A percentile compares a stretch with the other conserved stretches of the same genome.
Evolutionary conservation across 768 basidiomycete species (phyloP).

Genomic region (Suillus subluteus): DNA sequence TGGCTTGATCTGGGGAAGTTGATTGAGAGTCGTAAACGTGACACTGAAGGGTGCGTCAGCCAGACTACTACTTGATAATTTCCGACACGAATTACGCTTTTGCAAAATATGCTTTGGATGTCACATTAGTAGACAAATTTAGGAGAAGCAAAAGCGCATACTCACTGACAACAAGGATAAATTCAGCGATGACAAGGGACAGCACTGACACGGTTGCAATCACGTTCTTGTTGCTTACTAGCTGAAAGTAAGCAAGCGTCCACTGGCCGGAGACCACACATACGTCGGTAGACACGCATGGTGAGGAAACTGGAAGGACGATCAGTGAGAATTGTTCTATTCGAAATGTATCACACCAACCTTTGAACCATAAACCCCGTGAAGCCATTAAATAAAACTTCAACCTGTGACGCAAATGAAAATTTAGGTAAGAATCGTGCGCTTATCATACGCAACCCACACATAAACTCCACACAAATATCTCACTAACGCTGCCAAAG

Average conservation of each 20-base stretch:
- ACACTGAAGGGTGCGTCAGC: conserved; percentile 34
- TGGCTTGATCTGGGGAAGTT: conserved; percentile 48
- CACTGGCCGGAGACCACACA: conserved; percentile 17
- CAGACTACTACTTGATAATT: background rate
- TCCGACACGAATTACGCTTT: conserved; percentile 33
- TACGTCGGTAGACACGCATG: conserved; percentile 47
- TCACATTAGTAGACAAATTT: background rate
- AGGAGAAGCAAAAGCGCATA: conserved; percentile 1
- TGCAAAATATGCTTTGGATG: conserved; percentile 33
- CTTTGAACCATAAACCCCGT: conserved; percentile 53
- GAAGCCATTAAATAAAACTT: conserved; percentile 52
- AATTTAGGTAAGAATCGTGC: background rate
- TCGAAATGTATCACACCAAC: background rate
- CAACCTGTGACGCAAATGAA: conserved; percentile 33
- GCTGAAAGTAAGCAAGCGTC: conserved; percentile 22
- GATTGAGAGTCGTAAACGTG: conserved; percentile 43
- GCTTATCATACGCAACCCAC: background rate
- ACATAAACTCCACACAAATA: conserved; percentile 43
- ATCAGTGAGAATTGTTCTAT: background rate
- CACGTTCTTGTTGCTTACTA: conserved; percentile 49
- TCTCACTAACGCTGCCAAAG: conserved; percentile 31
- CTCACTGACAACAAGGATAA: conserved; percentile 37
- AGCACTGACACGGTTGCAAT: conserved; percentile 36
- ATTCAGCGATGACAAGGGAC: conserved; percentile 43
- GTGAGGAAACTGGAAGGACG: conserved; percentile 41